Base-by-base conservation (phyloP, 306 rosid species). In the Sesbania bispinosa region DNA sequence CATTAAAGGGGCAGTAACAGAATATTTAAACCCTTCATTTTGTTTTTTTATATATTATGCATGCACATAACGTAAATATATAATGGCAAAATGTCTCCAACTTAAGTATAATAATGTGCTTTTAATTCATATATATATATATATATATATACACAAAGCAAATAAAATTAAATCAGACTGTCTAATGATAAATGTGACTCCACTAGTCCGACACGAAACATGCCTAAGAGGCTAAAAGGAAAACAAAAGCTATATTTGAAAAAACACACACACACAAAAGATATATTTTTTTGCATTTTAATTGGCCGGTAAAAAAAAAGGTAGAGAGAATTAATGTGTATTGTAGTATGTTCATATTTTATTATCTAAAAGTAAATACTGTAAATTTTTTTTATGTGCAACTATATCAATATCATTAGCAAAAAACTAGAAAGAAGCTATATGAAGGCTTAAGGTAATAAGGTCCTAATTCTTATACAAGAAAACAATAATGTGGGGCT, bases 151-250 rank as follows among this genome's bases (percentile, higher is more conserved):
- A n/a, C n/a, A n/a, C n/a, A n/a, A 29, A 29, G 5, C 13, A 67
- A 54, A 14, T 35, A 11, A 29, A 33, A 62, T 32, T 32, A 62
- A 78, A 43, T 21, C 58, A 53, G 10, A 23, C 5, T 78, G 26
- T 63, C 38, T 69, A 35, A 45, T 32, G 62, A 63, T 35, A 71
- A 54, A 62, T 71, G 5, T 41, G 52, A 67, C 43, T 45, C 32
- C 48, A 72, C 24, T 24, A 55, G 15, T 46, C 57, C 68, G 16
- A 38, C 57, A 35, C 9, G 21, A 55, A 5, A 24, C 11, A 32
- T 26, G 23, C 30, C 43, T 19, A 27, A 38, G 2, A 46, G 13
- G 58, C 26, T 33, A 30, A 19, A 65, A 66, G 43, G 59, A 11
- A 53, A 58, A 18, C 2, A 51, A 52, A 16, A 24, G 30, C 21